phyloP scores from a whole-genome alignment of 768 basidiomycete species.

The Sarcomyxa edulis region DNA sequence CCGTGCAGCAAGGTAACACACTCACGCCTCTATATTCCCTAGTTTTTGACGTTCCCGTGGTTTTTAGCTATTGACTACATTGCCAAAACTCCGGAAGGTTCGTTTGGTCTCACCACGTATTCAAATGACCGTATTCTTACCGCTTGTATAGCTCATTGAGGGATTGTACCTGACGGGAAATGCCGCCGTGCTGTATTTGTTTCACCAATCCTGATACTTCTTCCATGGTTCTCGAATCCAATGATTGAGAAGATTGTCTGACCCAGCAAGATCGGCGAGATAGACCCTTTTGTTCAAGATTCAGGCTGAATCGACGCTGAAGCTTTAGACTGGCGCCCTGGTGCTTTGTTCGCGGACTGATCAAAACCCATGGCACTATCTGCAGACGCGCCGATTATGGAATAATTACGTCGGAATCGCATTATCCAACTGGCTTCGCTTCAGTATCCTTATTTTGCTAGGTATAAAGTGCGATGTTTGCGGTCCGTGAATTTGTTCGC shows the following conservation, averaged over 20 bases:
- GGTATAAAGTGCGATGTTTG: no score
- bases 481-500: no score
- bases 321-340: no score
- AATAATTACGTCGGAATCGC: no score
- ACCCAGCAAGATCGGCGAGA: constrained; percentile 19
- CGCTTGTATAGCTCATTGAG: constrained; percentile 41
- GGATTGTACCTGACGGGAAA: constrained; percentile 24
- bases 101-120: constrained; percentile 7
- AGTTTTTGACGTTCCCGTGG: constrained; percentile 2
- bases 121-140: constrained; percentile 2
- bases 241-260: constrained; percentile 21
- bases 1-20: constrained; percentile 76
- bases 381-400: no score
- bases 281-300: constrained; percentile 11
- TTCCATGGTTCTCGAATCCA: background rate
- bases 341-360: no score
- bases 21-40: constrained; percentile 8
- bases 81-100: constrained; percentile 87
- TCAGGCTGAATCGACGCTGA: constrained; percentile 10
- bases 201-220: constrained; percentile 23
- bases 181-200: constrained; percentile 30
- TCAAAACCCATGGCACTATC: no score
- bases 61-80: constrained; percentile 88
- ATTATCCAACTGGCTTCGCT: no score
- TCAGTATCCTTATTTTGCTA: no score